Evolutionary conservation across 2,329 filamentous ascomycete species (phyloP), one percentile per base, ranked within the genome.

Genomic region (Orbilia ellipsospora): DNA sequence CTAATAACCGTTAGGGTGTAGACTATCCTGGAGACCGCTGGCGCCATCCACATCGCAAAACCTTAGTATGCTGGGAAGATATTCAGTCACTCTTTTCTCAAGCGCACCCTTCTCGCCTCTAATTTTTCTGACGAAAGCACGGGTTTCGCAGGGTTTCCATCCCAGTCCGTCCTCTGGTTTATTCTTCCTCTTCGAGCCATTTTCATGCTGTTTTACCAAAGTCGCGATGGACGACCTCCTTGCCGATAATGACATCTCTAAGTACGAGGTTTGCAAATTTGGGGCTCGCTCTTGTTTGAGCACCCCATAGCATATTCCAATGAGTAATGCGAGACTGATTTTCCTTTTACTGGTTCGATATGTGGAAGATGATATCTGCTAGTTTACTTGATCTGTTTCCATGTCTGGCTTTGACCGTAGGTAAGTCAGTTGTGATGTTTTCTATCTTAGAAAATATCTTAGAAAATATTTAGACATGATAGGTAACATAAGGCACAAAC

Each of bases 271-370:
- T n/a, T n/a, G n/a, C n/a, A n/a, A n/a, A n/a, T 59, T 42, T 15
- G n/a, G 26, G 0, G 3, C 13, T 31, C 7, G 28, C 13, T 20
- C 20, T 8, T 54, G 31, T 2, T 42, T 40, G 2, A 82, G 83
- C 0, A 79, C 82, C 2, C 82, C 83, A 2, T 82, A 82, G 0
- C 79, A 82, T 5, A 82, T 80, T 16, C 82, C 82, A 0, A 83
- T 81, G 76, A 83, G 79, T 6, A 83, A 52, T 0, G 79, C 79
- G 7, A 82, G 70, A 15, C 74, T 73, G 5, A 83, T 55, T 31
- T 31, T 31, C 28, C 3, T 31, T 31, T 4, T 31, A 31, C 7
- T 7, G 7, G 28, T 31, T 31, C 28, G 4, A 31, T 31, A 31
- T 3, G 28, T 31, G 7, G 28, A 7, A 31, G 7, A 31, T 4